These are phyloP conservation scores for Trichoderma polysporum DNA, from an alignment of 2,329 filamentous ascomycete species.

Conservation along the genomic window DNA sequence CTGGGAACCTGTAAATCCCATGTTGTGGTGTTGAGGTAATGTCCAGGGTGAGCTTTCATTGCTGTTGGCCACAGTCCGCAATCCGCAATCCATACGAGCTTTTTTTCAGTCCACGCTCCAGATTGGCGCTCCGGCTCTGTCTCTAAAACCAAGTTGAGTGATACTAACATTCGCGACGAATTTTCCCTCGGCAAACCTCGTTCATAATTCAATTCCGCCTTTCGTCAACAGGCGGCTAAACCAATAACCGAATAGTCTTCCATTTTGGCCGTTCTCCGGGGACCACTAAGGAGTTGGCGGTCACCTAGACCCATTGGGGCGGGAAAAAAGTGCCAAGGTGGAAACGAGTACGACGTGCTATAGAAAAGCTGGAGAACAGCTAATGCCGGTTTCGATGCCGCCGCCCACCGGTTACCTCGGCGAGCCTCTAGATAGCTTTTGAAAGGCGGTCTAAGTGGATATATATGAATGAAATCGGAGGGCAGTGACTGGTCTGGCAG, in stretches of 20 bases:
- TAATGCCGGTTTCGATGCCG: not conserved
- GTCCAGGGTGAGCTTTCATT: not conserved
- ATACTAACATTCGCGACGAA: not conserved
- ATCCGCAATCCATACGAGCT: not conserved
- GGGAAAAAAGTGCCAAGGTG: not conserved
- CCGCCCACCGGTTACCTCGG: conserved; percentile 1
- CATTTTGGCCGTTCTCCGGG: not conserved
- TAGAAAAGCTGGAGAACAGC: conserved; percentile 4
- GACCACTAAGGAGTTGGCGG: not conserved
- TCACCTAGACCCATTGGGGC: not conserved
- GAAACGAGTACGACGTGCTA: not conserved
- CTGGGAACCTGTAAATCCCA: not conserved
- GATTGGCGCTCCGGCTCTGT: not conserved
- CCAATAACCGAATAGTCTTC: not conserved
- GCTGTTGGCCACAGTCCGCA: not conserved
- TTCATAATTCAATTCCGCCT: not conserved
- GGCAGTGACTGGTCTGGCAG: not conserved
- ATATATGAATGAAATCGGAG: not conserved
- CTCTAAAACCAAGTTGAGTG: not conserved
- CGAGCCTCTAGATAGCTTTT: not conserved
- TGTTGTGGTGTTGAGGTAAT: not conserved
- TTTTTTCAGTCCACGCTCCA: not conserved
- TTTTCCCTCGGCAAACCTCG: not conserved
- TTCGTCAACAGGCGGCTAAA: conserved; percentile 3
- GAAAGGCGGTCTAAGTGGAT: conserved; percentile 5